Conservation (phyloP, 306 rosid genomes). For the Lotus japonicus region DNA sequence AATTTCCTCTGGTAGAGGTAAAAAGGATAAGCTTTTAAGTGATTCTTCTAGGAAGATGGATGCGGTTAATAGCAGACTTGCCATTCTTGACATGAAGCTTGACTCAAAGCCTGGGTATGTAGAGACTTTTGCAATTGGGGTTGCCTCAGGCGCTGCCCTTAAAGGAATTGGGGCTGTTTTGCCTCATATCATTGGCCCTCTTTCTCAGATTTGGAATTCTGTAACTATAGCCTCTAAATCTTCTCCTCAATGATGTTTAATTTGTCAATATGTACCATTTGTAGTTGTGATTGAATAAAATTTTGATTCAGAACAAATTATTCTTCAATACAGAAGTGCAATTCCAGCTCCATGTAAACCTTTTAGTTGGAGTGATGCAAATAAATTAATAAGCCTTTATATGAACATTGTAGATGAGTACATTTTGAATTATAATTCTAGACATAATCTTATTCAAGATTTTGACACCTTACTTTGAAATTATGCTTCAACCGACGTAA, state of each 20-base stretch:
- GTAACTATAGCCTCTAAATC: constrained; percentile 33
- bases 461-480: no score
- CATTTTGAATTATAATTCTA: no score
- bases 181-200: constrained; percentile 53
- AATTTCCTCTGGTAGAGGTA: constrained; percentile 64
- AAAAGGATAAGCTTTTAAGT: constrained; percentile 38
- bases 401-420: no score
- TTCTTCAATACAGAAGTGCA: no score
- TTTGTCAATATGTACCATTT: background rate
- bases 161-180: constrained; percentile 42
- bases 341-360: no score
- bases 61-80: constrained; percentile 36
- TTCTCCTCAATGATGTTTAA: constrained; percentile 24
- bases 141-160: constrained; percentile 65
- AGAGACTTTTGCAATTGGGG: constrained; percentile 56
- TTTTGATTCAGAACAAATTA: no score
- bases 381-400: no score
- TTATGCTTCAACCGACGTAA: no score
- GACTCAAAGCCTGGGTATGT: constrained; percentile 80
- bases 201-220: constrained; percentile 64
- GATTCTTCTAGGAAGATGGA: constrained; percentile 69
- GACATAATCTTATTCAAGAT: no score
- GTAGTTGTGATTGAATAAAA: background rate
- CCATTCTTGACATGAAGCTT: constrained; percentile 64
- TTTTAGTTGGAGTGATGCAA: no score